Conservation (phyloP, 805 yeast species). For the Candida dajiaensis region DNA sequence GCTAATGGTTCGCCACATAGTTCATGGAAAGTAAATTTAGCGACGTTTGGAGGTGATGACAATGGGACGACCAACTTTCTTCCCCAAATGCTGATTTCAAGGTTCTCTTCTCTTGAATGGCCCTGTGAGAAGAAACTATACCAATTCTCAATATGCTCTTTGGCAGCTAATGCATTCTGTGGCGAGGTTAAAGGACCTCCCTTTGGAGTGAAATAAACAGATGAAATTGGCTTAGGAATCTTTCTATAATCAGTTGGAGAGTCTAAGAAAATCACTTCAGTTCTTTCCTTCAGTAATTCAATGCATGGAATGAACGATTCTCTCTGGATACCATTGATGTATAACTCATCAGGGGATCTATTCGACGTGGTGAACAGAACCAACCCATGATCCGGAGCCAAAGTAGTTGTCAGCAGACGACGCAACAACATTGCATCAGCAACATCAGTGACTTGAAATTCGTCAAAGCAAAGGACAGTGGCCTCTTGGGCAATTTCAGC, state of each 20-base stretch:
- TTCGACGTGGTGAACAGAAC: constrained; percentile 91
- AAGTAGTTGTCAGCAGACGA: constrained; percentile 58
- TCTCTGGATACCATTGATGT: constrained; percentile 91
- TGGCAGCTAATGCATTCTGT: constrained; percentile 44
- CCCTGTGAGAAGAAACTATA: constrained; percentile 68
- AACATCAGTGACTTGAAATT: constrained; percentile 96
- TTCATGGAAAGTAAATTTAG: constrained; percentile 82
- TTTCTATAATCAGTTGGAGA: constrained; percentile 94
- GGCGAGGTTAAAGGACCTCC: constrained; percentile 49
- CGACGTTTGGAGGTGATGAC: constrained; percentile 74
- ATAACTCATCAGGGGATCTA: constrained; percentile 89
- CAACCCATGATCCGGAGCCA: constrained; percentile 74
- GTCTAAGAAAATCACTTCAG: constrained; percentile 73
- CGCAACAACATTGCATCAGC: constrained; percentile 97
- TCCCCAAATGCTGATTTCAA: constrained; percentile 75
- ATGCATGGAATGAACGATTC: constrained; percentile 91
- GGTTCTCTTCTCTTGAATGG: constrained; percentile 34
- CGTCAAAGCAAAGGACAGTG: constrained; percentile 88
- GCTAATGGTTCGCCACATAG: constrained; percentile 84
- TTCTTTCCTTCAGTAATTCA: constrained; percentile 62
- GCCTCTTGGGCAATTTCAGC: constrained; percentile 72
- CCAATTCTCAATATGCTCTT: constrained; percentile 70
- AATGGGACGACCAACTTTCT: constrained; percentile 70
- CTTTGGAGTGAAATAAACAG: constrained; percentile 71
- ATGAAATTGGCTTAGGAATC: constrained; percentile 74